These are phyloP conservation scores for Xylariales sp. DNA, from an alignment of 2,329 filamentous ascomycete genomes.

Conservation along the genomic window DNA sequence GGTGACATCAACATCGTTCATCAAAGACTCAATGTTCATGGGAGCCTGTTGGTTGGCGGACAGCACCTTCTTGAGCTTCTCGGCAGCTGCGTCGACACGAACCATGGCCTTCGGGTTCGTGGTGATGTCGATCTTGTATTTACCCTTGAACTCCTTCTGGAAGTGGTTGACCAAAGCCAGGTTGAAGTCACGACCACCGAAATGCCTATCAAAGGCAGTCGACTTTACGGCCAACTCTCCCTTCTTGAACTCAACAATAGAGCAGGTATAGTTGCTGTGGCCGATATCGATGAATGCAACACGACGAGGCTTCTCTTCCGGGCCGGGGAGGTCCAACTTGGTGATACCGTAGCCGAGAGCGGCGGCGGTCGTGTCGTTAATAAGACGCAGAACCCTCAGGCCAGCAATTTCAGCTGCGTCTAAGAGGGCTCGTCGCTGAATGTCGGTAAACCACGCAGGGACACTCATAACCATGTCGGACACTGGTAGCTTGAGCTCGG, in stretches of 20 bases:
- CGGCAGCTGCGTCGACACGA: constrained; percentile 80
- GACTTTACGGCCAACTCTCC: constrained; percentile 92
- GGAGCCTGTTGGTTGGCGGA: constrained; percentile 92
- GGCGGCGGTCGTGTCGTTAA: constrained; percentile 97
- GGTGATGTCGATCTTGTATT: constrained; percentile 95
- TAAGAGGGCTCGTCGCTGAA: constrained; percentile 82
- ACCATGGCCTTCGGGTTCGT: constrained; percentile 85
- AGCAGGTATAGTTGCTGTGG: constrained; percentile 92
- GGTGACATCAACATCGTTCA: constrained; percentile 94
- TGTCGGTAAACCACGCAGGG: constrained; percentile 94
- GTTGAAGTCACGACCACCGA: constrained; percentile 97
- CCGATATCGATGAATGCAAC: constrained; percentile 94
- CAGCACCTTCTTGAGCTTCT: constrained; percentile 98
- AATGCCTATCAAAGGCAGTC: constrained; percentile 90
- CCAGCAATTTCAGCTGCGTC: constrained; percentile 93
- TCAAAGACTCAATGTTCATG: constrained; percentile 94
- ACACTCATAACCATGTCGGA: constrained; percentile 92
- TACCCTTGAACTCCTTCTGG: constrained; percentile 91
- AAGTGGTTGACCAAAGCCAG: constrained; percentile 93
- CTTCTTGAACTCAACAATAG: constrained; percentile 94
- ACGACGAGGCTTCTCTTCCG: constrained; percentile 87
- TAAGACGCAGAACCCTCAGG: constrained; percentile 85
- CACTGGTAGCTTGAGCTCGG: constrained; percentile 86
- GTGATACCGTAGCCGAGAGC: constrained; percentile 97
- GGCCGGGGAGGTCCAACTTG: constrained; percentile 79